Conservation (phyloP, 2,329 filamentous ascomycete species). For the Ceratocystis diversiconidia region DNA sequence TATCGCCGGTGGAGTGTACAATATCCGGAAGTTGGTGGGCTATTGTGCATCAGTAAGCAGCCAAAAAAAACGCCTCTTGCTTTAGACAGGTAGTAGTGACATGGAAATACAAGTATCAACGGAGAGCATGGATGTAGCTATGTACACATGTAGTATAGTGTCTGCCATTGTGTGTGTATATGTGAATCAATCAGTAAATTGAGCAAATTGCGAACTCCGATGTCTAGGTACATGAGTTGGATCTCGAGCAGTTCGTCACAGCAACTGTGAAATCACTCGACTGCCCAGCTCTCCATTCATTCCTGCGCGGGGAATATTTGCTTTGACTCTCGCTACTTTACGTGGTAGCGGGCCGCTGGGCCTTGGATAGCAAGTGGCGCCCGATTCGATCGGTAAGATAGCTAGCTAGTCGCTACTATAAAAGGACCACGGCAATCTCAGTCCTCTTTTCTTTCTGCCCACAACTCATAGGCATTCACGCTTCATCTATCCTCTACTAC, state of each 20-base stretch:
- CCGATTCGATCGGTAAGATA: too few relatives aligned
- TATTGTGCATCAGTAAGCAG: neutral
- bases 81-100: too few relatives aligned
- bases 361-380: neutral
- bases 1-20: neutral
- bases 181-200: neutral
- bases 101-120: too few relatives aligned
- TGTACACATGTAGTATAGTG: neutral
- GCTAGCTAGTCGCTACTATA: neutral
- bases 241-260: too few relatives aligned
- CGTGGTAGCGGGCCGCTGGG: neutral
- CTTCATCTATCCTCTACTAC: neutral
- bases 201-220: too few relatives aligned
- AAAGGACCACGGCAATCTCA: neutral
- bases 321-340: neutral
- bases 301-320: too few relatives aligned
- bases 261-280: too few relatives aligned
- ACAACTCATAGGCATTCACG: neutral
- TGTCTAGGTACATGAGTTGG: too few relatives aligned
- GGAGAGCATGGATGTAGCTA: neutral
- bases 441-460: neutral
- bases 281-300: too few relatives aligned
- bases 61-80: neutral
- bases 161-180: neutral
- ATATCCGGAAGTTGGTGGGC: too few relatives aligned